Evolutionary conservation across 441 rosid species (phyloP), one percentile per base, ranked within the genome.

Genomic region (Isatis lusitanica): DNA sequence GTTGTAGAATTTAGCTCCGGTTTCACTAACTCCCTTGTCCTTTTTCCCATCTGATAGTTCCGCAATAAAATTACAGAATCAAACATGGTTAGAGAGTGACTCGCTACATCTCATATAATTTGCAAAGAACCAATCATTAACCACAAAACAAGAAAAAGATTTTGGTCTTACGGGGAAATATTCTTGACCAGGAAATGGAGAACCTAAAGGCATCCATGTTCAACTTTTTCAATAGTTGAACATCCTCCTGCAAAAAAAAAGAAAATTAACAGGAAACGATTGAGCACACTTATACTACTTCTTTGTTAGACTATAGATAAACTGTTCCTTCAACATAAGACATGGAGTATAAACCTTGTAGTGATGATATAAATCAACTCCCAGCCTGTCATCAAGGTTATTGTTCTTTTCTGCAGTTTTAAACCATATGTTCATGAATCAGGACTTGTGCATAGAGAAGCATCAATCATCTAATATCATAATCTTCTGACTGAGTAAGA

Each of bases 1-100:
- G 26, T 82, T 83, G 78, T 80, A 85, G 79, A 83, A 85, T 31
- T 65, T 63, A 12, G 83, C 70, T 44, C 84, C 87, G 0, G 70
- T 47, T 57, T 74, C 77, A 50, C 78, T 85, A 28, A 82, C 77
- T 73, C 84, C 89, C 57, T 80, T 74, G 35, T 77, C 71, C 28
- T 76, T 70, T 21, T 55, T 81, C 66, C 89, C 89, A 71, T 78
- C 89, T 85, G 77, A 68, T 63, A 15, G 62, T 53, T 53, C 9
- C 9, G 12, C 13, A 51, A 21, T 51, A 18, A 48, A 10, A 24
- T 30, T 30, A 9, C 26, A 55, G 13, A 31, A 31, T 31, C 61
- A 31, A 31, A 31, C 44, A 40, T 40, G n/a, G 4, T 55, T 26
- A 63, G 61, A 55, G 47, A 46, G 12, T 68, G 57, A 53, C 7